These are phyloP conservation scores for Candida namnaoensis DNA, from an alignment of 805 yeast species.

Conservation along the genomic window DNA sequence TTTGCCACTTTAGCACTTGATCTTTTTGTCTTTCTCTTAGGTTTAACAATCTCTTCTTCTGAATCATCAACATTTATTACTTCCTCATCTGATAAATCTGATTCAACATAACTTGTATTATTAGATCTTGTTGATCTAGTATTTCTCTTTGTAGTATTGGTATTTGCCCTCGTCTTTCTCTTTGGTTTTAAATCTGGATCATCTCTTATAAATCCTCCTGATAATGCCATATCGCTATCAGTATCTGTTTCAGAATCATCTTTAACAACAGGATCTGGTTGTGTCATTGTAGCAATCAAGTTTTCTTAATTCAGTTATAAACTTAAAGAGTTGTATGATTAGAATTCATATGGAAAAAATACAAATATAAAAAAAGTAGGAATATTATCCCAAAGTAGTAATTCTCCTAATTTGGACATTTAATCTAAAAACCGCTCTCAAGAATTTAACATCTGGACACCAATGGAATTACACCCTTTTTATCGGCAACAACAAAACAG, in stretches of 20 bases:
- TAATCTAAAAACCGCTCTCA: too few species aligned
- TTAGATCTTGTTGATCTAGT: background rate
- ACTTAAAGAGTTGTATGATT: too few species aligned
- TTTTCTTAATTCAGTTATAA: too few species aligned
- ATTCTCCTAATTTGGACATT: too few species aligned
- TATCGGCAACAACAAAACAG: too few species aligned
- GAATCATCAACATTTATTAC: background rate
- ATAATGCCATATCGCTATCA: slow-evolving; percentile 15
- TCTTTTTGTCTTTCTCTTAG: slow-evolving; percentile 6
- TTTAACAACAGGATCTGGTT: background rate
- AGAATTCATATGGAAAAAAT: too few species aligned
- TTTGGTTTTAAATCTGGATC: slow-evolving; percentile 15
- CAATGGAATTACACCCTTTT: too few species aligned
- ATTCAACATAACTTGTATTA: background rate
- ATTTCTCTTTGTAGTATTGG: background rate
- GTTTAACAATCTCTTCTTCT: slow-evolving; percentile 3
- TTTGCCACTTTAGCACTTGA: slow-evolving; percentile 18
- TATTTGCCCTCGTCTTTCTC: background rate
- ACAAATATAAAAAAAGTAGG: too few species aligned
- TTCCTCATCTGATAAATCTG: slow-evolving; percentile 1
- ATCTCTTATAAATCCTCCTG: slow-evolving; percentile 18
- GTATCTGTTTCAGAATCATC: slow-evolving; percentile 7
- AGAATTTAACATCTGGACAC: too few species aligned
- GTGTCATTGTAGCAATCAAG: too few species aligned
- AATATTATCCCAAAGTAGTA: too few species aligned